A percentile compares a stretch with the other conserved stretches of the same genome.
These are phyloP conservation scores for Trypanosoma brucei DNA, from an alignment of 208 protist genomes.

Conservation along the genomic window DNA sequence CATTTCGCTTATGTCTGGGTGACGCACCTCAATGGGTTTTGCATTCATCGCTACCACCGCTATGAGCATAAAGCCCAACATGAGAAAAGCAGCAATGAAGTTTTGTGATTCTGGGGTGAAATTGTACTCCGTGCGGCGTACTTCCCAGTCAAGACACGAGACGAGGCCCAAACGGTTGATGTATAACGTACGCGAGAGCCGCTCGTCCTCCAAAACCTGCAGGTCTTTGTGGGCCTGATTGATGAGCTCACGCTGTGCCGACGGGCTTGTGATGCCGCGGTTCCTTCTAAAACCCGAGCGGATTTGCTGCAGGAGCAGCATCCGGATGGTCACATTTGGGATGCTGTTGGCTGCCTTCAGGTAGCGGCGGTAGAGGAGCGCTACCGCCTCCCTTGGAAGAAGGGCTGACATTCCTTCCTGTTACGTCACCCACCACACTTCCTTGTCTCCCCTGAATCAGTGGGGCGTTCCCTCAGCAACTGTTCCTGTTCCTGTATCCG, in stretches of 20 bases:
- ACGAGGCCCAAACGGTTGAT: slow-evolving; percentile 88
- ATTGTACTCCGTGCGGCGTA: slow-evolving; percentile 85
- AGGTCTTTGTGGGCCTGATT: slow-evolving; percentile 84
- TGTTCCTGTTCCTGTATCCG: not conserved
- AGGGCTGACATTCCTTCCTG: slow-evolving; percentile 58
- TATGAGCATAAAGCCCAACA: slow-evolving; percentile 45
- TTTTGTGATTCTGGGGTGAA: slow-evolving; percentile 63
- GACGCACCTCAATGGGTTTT: slow-evolving; percentile 44
- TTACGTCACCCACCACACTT: not conserved
- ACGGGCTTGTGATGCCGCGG: slow-evolving; percentile 54
- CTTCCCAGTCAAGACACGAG: slow-evolving; percentile 87
- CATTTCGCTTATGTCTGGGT: slow-evolving; percentile 76
- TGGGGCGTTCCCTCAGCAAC: not conserved
- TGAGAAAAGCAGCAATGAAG: slow-evolving; percentile 32
- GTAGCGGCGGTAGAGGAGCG: slow-evolving; percentile 83
- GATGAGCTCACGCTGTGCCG: slow-evolving; percentile 79
- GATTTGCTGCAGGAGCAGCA: slow-evolving; percentile 82
- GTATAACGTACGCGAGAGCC: slow-evolving; percentile 81
- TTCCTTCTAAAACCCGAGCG: slow-evolving; percentile 73
- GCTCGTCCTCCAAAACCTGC: slow-evolving; percentile 75
- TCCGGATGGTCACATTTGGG: slow-evolving; percentile 84
- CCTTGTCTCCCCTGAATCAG: not conserved
- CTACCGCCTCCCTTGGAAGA: slow-evolving; percentile 73
- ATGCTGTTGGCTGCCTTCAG: slow-evolving; percentile 79
- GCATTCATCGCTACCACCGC: slow-evolving; percentile 27